These are phyloP conservation scores for Leccinum sublutescens DNA, from an alignment of 768 basidiomycete genomes.

Conservation along the genomic window DNA sequence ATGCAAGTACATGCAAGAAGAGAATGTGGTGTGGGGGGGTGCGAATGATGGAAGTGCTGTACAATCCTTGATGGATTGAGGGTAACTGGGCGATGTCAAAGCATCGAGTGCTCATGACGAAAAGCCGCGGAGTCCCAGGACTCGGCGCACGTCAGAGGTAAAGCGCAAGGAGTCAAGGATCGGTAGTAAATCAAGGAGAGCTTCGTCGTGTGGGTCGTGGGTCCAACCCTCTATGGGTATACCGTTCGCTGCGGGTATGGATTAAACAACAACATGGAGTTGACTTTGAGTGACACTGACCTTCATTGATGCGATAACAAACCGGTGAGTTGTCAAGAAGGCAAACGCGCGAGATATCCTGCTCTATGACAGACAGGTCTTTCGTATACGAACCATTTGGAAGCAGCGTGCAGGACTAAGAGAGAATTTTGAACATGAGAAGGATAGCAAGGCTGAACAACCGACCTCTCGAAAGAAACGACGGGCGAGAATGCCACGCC, in stretches of 20 bases:
- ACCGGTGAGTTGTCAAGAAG: slow-evolving; percentile 96
- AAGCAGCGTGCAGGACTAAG: slow-evolving; percentile 86
- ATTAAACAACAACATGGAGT: slow-evolving; percentile 2
- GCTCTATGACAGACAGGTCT: slow-evolving; percentile 82
- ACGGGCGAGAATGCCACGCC: slow-evolving; percentile 84
- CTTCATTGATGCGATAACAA: slow-evolving; percentile 90
- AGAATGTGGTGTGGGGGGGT: slow-evolving; percentile 20
- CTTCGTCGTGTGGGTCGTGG: slow-evolving; percentile 94
- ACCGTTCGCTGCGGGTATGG: slow-evolving; percentile 71
- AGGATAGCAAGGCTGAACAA: slow-evolving; percentile 13
- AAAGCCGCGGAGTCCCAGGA: slow-evolving; percentile 72
- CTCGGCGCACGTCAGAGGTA: slow-evolving; percentile 90
- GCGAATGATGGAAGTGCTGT: slow-evolving; percentile 25
- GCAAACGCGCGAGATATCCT: slow-evolving; percentile 90
- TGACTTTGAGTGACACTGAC: slow-evolving; percentile 42
- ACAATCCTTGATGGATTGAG: slow-evolving; percentile 13
- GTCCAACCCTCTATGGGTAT: slow-evolving; percentile 99
- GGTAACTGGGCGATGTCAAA: slow-evolving; percentile 5
- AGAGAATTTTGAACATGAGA: not conserved
- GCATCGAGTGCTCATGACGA: slow-evolving; percentile 31
- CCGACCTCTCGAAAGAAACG: slow-evolving; percentile 90
- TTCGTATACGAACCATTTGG: slow-evolving; percentile 95
- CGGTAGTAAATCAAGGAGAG: slow-evolving; percentile 90
- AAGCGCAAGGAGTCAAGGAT: slow-evolving; percentile 95
- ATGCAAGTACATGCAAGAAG: slow-evolving; percentile 30